Percentiles rank a stretch among this genome's conserved stretches.
Conservation (phyloP, 768 basidiomycete species). For the Lentinula sp. region DNA sequence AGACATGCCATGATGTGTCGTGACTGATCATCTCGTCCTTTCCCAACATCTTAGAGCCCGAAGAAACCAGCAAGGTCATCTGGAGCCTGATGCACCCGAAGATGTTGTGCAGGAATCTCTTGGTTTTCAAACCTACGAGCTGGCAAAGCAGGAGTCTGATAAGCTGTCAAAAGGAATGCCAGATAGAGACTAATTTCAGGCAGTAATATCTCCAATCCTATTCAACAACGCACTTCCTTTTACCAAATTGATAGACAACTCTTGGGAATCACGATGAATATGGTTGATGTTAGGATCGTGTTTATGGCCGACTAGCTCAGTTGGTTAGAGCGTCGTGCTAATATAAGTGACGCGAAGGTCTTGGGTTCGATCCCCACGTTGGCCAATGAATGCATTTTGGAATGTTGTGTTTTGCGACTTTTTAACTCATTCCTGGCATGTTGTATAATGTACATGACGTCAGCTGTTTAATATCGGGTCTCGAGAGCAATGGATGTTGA, state of each 20-base stretch:
- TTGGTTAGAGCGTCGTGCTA: constrained; percentile 92
- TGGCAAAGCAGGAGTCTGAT: constrained; percentile 27
- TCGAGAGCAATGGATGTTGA: no score
- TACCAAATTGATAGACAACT: no score
- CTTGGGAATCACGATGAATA: no score
- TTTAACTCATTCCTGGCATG: no score
- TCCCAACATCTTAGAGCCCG: constrained; percentile 61
- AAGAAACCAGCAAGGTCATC: constrained; percentile 76
- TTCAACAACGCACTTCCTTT: no score
- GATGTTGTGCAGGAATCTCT: constrained; percentile 74
- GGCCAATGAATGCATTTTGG: no score
- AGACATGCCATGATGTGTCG: not conserved
- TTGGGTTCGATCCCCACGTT: constrained; percentile 79
- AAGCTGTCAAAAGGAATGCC: not conserved
- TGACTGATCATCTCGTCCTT: not conserved
- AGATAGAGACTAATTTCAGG: not conserved
- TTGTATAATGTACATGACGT: no score
- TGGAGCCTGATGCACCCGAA: constrained; percentile 87
- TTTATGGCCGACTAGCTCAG: constrained; percentile 80
- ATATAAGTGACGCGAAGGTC: constrained; percentile 60
- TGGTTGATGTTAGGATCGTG: no score
- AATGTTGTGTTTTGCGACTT: no score
- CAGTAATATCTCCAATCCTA: no score
- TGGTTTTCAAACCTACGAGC: constrained; percentile 66
- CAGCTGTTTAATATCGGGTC: no score